Percentiles rank a stretch among this genome's conserved stretches.
Evolutionary conservation across 2,329 filamentous ascomycete species (phyloP).

Genomic region (Fusarium staphyleae): DNA sequence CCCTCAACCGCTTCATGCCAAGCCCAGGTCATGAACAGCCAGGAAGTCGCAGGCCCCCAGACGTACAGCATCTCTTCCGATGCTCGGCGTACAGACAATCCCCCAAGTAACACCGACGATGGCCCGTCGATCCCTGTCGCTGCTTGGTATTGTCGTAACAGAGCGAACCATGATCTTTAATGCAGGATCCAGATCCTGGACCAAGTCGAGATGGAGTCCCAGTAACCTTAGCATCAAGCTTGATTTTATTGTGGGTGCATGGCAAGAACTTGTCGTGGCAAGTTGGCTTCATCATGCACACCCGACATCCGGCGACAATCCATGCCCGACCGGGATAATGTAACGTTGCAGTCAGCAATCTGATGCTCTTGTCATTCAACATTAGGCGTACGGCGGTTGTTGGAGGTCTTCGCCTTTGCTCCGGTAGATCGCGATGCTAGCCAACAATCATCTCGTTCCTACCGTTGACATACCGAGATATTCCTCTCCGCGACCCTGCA

Average conservation of each 20-base stretch:
- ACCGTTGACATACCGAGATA: background rate
- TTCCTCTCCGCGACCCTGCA: slow-evolving; percentile 59
- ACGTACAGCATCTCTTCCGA: background rate
- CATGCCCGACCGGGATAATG: slow-evolving; percentile 2
- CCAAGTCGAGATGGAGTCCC: slow-evolving; percentile 1
- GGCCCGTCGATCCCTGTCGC: slow-evolving; percentile 12
- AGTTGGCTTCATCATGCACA: background rate
- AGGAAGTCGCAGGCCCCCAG: too few relatives aligned
- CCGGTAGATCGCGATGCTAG: background rate
- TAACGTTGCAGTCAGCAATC: slow-evolving; percentile 7
- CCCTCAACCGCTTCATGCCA: background rate
- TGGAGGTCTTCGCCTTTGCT: background rate
- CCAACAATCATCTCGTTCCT: background rate
- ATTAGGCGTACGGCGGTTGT: background rate
- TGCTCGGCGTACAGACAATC: background rate
- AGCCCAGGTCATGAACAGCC: background rate
- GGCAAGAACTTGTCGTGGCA: background rate
- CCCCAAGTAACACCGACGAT: slow-evolving; percentile 24
- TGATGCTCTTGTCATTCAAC: background rate
- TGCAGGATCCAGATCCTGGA: slow-evolving; percentile 4
- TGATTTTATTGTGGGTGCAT: background rate
- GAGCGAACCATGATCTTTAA: slow-evolving; percentile 6
- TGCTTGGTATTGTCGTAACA: background rate
- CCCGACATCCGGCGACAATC: slow-evolving; percentile 5
- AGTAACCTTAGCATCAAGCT: slow-evolving; percentile 17